Evolutionary conservation across 768 basidiomycete genomes (phyloP), one percentile per base, ranked within the genome.

Genomic region (Mycena vulgaris): DNA sequence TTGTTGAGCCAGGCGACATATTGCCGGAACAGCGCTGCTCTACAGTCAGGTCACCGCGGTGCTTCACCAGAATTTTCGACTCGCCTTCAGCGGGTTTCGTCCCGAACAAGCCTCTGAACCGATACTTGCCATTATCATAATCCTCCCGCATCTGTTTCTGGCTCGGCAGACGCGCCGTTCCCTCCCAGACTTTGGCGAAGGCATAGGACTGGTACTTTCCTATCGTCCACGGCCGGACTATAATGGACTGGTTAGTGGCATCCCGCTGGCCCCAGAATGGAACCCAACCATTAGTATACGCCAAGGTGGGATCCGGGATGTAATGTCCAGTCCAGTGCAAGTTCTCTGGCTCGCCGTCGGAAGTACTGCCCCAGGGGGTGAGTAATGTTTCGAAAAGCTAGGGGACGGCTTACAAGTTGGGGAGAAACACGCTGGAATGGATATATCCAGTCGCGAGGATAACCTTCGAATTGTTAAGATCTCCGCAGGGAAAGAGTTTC

Each of bases 231-330:
- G 76, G 69, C 11, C 76, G 74, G 27, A 77, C 76, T 77, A n/a
- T n/a, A 31, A 5, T 7, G n/a, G 27, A 8, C 5, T 11, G 56
- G 17, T 63, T 30, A 35, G 31, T 19, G 28, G 42, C 19, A 60
- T 28, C 6, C 17, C 21, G 10, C 33, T 27, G 6, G n/a, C 23
- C 37, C 31, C 37, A 23, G 4, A 13, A 39, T 25, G 25, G 16
- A 39, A 62, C 40, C 53, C 27, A 23, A 72, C 74, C 63, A 30
- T 69, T 72, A 3, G 70, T 74, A 53, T 80, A 81, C 0, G 79
- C 77, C 4, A 83, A 70, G 9, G 81, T 80, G 0, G 82, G 81
- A 61, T 83, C 81, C 1, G 77, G 78, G 23, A 83, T 81, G 63
- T 77, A 82, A 69, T 78, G 74, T 6, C 76, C 76, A n/a, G 76